phyloP scores from a whole-genome alignment of 441 rosid species.

The Biscutella laevigata region DNA sequence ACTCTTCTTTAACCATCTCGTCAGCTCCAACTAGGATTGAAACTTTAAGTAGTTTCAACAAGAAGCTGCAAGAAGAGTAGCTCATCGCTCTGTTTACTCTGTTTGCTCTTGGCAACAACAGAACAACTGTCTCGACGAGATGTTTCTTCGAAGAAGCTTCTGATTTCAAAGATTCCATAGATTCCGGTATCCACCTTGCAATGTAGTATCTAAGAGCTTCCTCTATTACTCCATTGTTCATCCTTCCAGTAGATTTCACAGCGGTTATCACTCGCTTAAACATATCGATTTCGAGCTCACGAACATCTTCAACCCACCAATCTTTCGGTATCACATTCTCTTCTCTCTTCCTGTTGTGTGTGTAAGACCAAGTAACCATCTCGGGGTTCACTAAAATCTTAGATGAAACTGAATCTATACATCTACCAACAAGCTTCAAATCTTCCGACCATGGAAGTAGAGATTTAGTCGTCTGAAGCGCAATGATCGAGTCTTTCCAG shows the following conservation, averaged over 20 bases:
- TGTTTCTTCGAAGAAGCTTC: constrained; percentile 48
- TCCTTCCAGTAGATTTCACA: constrained; percentile 74
- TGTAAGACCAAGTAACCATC: constrained; percentile 81
- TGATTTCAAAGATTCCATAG: constrained; percentile 42
- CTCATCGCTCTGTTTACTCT: constrained; percentile 31
- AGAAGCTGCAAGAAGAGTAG: constrained; percentile 72
- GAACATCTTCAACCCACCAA: constrained; percentile 98
- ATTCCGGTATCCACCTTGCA: constrained; percentile 77
- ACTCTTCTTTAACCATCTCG: constrained; percentile 40
- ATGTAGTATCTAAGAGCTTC: constrained; percentile 79
- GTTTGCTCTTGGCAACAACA: constrained; percentile 62
- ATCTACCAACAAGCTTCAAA: constrained; percentile 74
- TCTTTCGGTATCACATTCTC: constrained; percentile 57
- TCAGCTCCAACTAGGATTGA: constrained; percentile 53
- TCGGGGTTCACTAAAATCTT: constrained; percentile 71
- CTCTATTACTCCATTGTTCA: constrained; percentile 54
- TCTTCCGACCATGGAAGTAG: constrained; percentile 85
- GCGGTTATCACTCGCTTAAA: constrained; percentile 57
- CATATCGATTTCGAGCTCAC: constrained; percentile 73
- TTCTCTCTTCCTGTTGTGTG: constrained; percentile 58
- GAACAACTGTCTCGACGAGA: constrained; percentile 62
- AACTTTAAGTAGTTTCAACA: constrained; percentile 70
- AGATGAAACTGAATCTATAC: constrained; percentile 78
- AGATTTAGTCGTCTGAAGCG: constrained; percentile 77
- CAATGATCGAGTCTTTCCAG: constrained; percentile 96